These are phyloP conservation scores for Thymus quinquecostatus DNA, from an alignment of 257 asterid species.

Conservation along the genomic window DNA sequence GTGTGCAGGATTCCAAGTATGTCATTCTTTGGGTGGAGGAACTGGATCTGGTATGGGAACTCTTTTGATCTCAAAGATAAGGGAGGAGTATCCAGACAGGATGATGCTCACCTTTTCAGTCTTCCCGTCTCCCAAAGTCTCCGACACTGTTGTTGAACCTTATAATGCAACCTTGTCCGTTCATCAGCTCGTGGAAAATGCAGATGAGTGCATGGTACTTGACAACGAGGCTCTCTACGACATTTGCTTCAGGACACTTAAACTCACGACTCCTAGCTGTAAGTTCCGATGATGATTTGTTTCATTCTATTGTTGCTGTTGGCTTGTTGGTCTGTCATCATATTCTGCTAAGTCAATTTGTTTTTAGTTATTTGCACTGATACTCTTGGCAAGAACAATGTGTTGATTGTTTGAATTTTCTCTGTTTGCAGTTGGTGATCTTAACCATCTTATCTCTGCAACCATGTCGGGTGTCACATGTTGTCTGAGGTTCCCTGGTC, in stretches of 20 bases:
- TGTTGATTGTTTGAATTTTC: neutral
- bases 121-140: conserved; percentile 42
- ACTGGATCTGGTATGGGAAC: conserved; percentile 46
- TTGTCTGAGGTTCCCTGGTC: conserved; percentile 39
- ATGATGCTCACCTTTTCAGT: conserved; percentile 47
- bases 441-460: conserved; percentile 45
- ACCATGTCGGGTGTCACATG: conserved; percentile 46
- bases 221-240: conserved; percentile 36
- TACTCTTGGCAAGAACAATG: neutral
- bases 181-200: conserved; percentile 45
- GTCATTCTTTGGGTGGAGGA: conserved; percentile 46
- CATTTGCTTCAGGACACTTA: conserved; percentile 34
- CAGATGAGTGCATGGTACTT: conserved; percentile 43
- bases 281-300: neutral
- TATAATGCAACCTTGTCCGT: conserved; percentile 43
- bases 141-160: conserved; percentile 44
- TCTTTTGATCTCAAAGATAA: conserved; percentile 37
- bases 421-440: conserved; percentile 40
- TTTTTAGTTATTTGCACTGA: neutral
- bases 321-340: neutral
- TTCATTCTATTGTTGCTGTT: neutral
- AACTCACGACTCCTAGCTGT: conserved; percentile 45
- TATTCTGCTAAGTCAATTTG: neutral
- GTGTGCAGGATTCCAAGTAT: conserved; percentile 44
- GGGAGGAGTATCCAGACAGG: conserved; percentile 46